Evolutionary conservation across 768 basidiomycete genomes (phyloP), one percentile per base, ranked within the genome.

Genomic region (Naematelia aurantialba): DNA sequence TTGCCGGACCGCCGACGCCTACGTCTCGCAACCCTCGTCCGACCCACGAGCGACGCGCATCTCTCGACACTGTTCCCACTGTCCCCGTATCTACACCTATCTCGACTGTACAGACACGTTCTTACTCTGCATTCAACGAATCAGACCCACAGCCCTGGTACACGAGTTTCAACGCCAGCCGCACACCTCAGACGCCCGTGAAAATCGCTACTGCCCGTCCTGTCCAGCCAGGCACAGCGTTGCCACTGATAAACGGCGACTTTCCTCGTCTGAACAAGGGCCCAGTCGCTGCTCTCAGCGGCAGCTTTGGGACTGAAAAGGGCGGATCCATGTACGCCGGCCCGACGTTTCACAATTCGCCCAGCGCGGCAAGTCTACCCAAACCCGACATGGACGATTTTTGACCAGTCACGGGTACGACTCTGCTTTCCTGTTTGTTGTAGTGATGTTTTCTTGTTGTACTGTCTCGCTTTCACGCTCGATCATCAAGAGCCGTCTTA

Each of bases 371-470:
- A 14, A 60, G 57, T 5, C 49, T 73, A 29, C 62, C 69, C 5
- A 68, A 68, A 52, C 72, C 72, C 27, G 69, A 73, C 50, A 52
- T 70, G 26, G 65, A 68, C 17, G 72, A 73, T 58, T 73, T 69
- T 30, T 73, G 55, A 47, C 21, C 46, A 26, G 5, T 10, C 46
- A 19, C 34, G 34, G 34, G 34, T 39, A 17, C n/a, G n/a, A 17
- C 8, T 39, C 34, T 8, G 34, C 34, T 39, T 39, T 39, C 17
- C 34, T 39, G 34, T 8, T 39, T 39, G 34, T 39, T 39, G 34
- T 39, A 39, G 34, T 39, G 34, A 8, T 39, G 8, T 39, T 17
- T 39, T 39, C 34, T 39, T 39, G 34, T 39, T 39, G 34, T 39
- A 39, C 17, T 39, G 34, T 8, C 17, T 39, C 34, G 34, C 34